Evolutionary conservation across 768 basidiomycete species (phyloP).

Genomic region (Tephrocybe sp.): DNA sequence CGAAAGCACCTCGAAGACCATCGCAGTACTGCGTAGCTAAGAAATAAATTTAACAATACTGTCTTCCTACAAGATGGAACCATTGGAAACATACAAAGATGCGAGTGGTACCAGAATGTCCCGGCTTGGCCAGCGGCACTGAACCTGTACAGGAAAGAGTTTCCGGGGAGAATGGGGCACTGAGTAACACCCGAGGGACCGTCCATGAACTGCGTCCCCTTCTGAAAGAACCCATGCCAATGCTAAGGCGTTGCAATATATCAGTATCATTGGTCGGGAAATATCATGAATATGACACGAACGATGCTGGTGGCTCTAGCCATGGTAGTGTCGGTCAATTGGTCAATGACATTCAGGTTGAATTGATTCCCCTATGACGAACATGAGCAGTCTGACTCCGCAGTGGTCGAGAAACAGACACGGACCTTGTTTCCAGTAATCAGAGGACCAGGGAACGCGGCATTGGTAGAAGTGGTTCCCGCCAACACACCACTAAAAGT

Average conservation of each 20-base stretch:
- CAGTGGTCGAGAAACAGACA: background rate
- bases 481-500: constrained; percentile 26
- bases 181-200: constrained; percentile 43
- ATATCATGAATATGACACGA: constrained; percentile 6
- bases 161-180: constrained; percentile 43
- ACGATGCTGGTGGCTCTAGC: constrained; percentile 30
- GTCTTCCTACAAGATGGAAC: background rate
- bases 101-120: constrained; percentile 40
- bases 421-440: constrained; percentile 25
- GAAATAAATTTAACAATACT: background rate
- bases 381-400: background rate
- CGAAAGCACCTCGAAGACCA: constrained; percentile 38
- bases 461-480: constrained; percentile 14
- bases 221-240: constrained; percentile 55
- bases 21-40: constrained; percentile 40
- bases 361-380: constrained; percentile 33
- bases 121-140: constrained; percentile 24
- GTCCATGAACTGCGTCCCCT: constrained; percentile 24
- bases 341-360: constrained; percentile 44
- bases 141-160: constrained; percentile 46
- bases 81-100: background rate
- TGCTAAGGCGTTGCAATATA: constrained; percentile 35
- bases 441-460: constrained; percentile 25
- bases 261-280: background rate
- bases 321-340: constrained; percentile 38